These are phyloP conservation scores for Cucurbita moschata DNA, from an alignment of 306 rosid genomes.

Conservation along the genomic window DNA sequence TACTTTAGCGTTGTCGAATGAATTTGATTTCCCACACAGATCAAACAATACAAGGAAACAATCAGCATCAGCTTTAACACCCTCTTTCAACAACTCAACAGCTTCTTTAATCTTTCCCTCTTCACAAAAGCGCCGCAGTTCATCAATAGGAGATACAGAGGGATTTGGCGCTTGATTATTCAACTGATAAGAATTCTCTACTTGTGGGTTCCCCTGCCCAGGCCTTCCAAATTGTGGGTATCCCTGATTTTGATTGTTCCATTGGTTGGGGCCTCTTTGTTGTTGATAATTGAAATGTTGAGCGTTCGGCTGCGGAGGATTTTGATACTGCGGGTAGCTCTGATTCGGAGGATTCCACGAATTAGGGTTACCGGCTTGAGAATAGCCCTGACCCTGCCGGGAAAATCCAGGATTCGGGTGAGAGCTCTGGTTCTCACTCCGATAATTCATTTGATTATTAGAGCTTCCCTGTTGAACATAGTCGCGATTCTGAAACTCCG, in stretches of 20 bases:
- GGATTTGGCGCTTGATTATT: constrained; percentile 15
- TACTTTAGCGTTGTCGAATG: constrained; percentile 56
- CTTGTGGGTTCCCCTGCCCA: constrained; percentile 18
- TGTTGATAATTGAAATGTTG: constrained; percentile 24
- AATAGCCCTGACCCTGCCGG: constrained; percentile 15
- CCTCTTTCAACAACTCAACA: constrained; percentile 56
- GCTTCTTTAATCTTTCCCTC: constrained; percentile 63
- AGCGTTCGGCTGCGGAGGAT: constrained; percentile 1
- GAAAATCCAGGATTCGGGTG: constrained; percentile 8
- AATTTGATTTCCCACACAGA: constrained; percentile 37
- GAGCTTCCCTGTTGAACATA: constrained; percentile 8
- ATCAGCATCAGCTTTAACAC: constrained; percentile 55
- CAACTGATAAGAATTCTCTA: constrained; percentile 10
- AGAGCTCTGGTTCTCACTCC: constrained; percentile 13
- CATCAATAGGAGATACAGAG: constrained; percentile 25
- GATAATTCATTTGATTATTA: constrained; percentile 5
- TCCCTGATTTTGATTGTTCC: constrained; percentile 18
- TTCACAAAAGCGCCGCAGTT: constrained; percentile 38
- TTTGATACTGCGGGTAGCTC: constrained; percentile 3
- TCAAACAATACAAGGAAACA: constrained; percentile 50
- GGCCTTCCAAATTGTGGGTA: constrained; percentile 12
- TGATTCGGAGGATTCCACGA: constrained; percentile 20
- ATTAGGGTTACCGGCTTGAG: constrained; percentile 13
- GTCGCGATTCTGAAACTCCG: constrained; percentile 17
- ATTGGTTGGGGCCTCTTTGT: constrained; percentile 13